These are phyloP conservation scores for Candida chilensis DNA, from an alignment of 805 yeast species.

Conservation along the genomic window DNA sequence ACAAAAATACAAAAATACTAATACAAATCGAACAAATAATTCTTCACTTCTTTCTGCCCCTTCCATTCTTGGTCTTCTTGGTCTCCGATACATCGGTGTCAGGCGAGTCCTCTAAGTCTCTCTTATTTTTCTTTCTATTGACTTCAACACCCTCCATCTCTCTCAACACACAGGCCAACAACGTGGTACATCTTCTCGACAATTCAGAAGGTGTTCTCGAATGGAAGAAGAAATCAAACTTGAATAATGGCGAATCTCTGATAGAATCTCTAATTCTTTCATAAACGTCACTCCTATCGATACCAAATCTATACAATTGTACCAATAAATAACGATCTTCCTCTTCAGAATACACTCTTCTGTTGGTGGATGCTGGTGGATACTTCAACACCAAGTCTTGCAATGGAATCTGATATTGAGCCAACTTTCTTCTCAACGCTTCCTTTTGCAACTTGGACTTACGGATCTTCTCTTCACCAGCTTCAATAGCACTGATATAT, in stretches of 20 bases:
- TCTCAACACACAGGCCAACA: slow-evolving; percentile 64
- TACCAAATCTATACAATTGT: slow-evolving; percentile 71
- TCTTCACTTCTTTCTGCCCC: too few relatives aligned
- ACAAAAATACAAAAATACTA: too few relatives aligned
- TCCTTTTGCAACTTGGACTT: slow-evolving; percentile 66
- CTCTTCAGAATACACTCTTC: slow-evolving; percentile 66
- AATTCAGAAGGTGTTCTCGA: slow-evolving; percentile 73
- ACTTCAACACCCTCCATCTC: slow-evolving; percentile 28
- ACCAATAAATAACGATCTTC: slow-evolving; percentile 85
- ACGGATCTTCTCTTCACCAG: slow-evolving; percentile 78
- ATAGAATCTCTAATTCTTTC: slow-evolving; percentile 74
- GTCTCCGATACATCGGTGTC: too few relatives aligned
- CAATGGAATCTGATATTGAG: slow-evolving; percentile 65
- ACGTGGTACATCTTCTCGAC: slow-evolving; percentile 71
- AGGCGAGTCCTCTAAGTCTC: too few relatives aligned
- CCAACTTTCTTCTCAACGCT: slow-evolving; percentile 65
- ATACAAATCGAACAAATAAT: too few relatives aligned
- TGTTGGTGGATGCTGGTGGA: slow-evolving; percentile 65
- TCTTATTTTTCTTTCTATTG: background rate
- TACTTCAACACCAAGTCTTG: slow-evolving; percentile 64
- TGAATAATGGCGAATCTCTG: slow-evolving; percentile 65
- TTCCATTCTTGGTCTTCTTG: too few relatives aligned
- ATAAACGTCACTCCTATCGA: slow-evolving; percentile 70
- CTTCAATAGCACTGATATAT: slow-evolving; percentile 70
- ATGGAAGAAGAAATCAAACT: slow-evolving; percentile 82